These are phyloP conservation scores for Bonia amplexicaulis DNA, from an alignment of 176 grass and related monocot species.

Conservation along the genomic window DNA sequence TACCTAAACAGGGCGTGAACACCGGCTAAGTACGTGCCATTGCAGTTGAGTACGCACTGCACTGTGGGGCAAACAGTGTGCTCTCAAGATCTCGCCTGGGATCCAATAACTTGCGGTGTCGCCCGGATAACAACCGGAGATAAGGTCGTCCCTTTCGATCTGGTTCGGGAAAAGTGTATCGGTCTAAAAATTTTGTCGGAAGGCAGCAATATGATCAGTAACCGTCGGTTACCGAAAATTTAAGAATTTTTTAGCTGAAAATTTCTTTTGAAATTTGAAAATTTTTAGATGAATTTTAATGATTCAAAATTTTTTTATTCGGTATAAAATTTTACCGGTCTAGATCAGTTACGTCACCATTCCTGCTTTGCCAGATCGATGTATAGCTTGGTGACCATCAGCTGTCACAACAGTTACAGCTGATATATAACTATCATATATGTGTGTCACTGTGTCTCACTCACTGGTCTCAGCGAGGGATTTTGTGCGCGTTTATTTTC, in stretches of 20 bases:
- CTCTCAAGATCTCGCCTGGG: neutral
- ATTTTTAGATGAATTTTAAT: too few relatives aligned
- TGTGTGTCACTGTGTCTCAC: too few relatives aligned
- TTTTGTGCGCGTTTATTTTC: neutral
- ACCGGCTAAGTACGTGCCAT: neutral
- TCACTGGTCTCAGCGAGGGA: neutral
- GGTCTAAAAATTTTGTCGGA: too few relatives aligned
- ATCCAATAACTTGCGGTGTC: neutral
- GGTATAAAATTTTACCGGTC: too few relatives aligned
- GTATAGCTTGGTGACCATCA: neutral
- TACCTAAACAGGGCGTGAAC: neutral
- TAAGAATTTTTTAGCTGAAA: rapidly evolving
- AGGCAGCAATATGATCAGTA: too few relatives aligned
- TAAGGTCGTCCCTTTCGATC: neutral
- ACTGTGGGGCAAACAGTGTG: neutral
- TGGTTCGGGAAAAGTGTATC: too few relatives aligned
- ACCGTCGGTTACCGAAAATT: too few relatives aligned
- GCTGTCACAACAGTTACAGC: neutral
- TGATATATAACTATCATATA: neutral
- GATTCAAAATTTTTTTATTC: too few relatives aligned
- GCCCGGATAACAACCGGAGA: neutral
- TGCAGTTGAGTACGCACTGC: neutral
- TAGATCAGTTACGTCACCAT: neutral
- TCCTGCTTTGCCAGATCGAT: neutral
- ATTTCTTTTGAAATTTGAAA: too few relatives aligned